phyloP scores from a whole-genome alignment of 2,329 filamentous ascomycete species.

The Calonectria pseudoreteaudii region DNA sequence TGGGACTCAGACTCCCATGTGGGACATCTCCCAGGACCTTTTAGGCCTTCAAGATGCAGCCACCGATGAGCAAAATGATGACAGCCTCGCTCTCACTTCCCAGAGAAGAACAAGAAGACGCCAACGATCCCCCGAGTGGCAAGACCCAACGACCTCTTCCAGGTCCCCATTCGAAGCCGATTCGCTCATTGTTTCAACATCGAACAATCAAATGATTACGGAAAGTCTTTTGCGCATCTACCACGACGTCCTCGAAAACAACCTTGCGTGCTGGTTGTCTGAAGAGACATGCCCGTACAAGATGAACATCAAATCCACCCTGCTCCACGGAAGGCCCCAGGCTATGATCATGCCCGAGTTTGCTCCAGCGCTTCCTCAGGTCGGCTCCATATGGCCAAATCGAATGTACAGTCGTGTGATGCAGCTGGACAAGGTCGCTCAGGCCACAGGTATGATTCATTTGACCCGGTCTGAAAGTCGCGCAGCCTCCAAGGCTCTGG shows the following conservation, averaged over 20 bases:
- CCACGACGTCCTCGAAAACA: constrained; percentile 65
- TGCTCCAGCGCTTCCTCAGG: constrained; percentile 44
- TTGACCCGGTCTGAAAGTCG: constrained; percentile 54
- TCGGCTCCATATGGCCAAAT: constrained; percentile 57
- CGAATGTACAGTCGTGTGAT: constrained; percentile 60
- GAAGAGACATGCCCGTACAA: constrained; percentile 63
- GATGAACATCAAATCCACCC: constrained; percentile 28
- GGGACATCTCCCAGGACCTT: constrained; percentile 19
- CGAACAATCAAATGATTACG: constrained; percentile 53
- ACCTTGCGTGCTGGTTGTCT: constrained; percentile 64
- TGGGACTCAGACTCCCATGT: constrained; percentile 22
- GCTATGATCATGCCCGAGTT: constrained; percentile 8
- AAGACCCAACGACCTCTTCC: constrained; percentile 19
- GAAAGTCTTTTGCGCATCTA: constrained; percentile 60
- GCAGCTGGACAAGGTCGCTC: constrained; percentile 57
- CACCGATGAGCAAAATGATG: not conserved
- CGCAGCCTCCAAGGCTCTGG: constrained; percentile 56
- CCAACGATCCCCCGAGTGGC: constrained; percentile 9
- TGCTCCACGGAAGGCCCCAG: not conserved
- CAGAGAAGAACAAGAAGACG: constrained; percentile 2
- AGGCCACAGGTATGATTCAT: constrained; percentile 51
- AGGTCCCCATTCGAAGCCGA: constrained; percentile 27
- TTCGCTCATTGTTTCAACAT: constrained; percentile 38
- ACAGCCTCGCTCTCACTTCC: not conserved
- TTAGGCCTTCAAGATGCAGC: not conserved